Evolutionary conservation across 2,329 filamentous ascomycete genomes (phyloP).

Genomic region (Xylaria hypoxylon): DNA sequence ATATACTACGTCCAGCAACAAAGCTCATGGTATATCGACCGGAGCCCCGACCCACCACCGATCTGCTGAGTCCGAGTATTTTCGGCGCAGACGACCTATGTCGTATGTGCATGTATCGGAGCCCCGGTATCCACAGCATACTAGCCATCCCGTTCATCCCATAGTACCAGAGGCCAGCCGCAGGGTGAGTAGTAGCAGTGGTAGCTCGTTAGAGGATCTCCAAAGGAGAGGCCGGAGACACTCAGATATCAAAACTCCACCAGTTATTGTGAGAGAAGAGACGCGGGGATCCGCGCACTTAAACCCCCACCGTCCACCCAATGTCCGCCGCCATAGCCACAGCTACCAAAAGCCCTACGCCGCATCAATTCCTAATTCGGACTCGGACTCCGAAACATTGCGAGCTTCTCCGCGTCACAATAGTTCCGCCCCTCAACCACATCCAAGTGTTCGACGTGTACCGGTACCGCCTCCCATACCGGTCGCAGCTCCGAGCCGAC

Average conservation of each 20-base stretch:
- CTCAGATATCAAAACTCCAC: conserved; percentile 61
- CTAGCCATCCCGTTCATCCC: conserved; percentile 41
- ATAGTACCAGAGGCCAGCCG: conserved; percentile 40
- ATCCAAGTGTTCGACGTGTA: conserved; percentile 41
- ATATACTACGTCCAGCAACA: conserved; percentile 47
- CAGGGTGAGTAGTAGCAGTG: conserved; percentile 50
- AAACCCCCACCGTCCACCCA: conserved; percentile 43
- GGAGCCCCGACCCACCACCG: conserved; percentile 43
- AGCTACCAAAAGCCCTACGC: conserved; percentile 46
- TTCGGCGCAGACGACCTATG: conserved; percentile 53
- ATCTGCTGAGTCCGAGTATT: conserved; percentile 53
- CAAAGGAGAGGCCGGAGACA: conserved; percentile 62
- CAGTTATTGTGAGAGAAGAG: conserved; percentile 45
- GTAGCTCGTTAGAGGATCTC: conserved; percentile 56
- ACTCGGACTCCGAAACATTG: conserved; percentile 44
- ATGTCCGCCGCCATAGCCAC: conserved; percentile 48
- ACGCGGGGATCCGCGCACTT: conserved; percentile 39
- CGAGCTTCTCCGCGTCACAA: conserved; percentile 41
- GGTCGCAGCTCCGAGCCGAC: conserved; percentile 37
- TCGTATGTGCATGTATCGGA: conserved; percentile 46
- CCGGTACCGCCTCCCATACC: conserved; percentile 40
- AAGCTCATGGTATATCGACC: conserved; percentile 47
- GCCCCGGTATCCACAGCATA: conserved; percentile 44
- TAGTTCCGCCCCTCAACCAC: conserved; percentile 40
- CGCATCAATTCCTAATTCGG: conserved; percentile 42